A percentile compares a stretch with the other conserved stretches of the same genome.
Evolutionary conservation across 176 grass and related monocot genomes (phyloP).

Genomic region (Bonia amplexicaulis): DNA sequence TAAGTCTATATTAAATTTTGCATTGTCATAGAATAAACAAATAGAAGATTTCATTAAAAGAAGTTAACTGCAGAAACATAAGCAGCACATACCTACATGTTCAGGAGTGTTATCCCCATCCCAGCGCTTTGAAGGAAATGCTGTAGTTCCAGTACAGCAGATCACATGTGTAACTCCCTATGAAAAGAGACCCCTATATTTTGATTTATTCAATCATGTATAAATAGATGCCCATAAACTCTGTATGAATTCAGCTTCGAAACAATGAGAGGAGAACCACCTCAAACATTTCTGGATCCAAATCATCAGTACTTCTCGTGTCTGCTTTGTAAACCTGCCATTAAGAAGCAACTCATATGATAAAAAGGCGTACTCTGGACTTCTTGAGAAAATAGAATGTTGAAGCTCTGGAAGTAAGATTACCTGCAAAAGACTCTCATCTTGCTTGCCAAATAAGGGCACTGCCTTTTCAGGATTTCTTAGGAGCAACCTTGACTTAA

Average conservation of each 20-base stretch:
- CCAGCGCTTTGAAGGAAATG: constrained; percentile 98
- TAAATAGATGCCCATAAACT: constrained; percentile 25
- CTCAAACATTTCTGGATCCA: constrained; percentile 82
- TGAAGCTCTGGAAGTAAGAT: constrained; percentile 12
- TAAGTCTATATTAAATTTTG: background rate
- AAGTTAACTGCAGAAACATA: constrained; percentile 10
- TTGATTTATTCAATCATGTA: constrained; percentile 58
- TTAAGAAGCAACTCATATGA: constrained; percentile 9
- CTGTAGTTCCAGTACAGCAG: constrained; percentile 92
- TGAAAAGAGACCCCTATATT: constrained; percentile 79
- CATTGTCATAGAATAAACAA: background rate
- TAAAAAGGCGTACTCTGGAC: background rate
- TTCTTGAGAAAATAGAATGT: background rate
- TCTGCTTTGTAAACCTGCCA: constrained; percentile 67
- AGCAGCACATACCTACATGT: constrained; percentile 57
- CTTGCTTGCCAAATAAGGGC: constrained; percentile 78
- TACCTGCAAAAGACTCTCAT: constrained; percentile 58
- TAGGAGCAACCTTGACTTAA: constrained; percentile 71
- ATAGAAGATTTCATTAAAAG: background rate
- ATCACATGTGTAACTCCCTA: constrained; percentile 97
- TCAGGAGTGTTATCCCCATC: constrained; percentile 94
- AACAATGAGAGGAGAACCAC: constrained; percentile 29
- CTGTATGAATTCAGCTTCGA: background rate
- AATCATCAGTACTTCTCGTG: constrained; percentile 60
- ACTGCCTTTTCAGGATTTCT: constrained; percentile 74